These are phyloP conservation scores for Pueraria montana DNA, from an alignment of 306 rosid species.

Conservation along the genomic window DNA sequence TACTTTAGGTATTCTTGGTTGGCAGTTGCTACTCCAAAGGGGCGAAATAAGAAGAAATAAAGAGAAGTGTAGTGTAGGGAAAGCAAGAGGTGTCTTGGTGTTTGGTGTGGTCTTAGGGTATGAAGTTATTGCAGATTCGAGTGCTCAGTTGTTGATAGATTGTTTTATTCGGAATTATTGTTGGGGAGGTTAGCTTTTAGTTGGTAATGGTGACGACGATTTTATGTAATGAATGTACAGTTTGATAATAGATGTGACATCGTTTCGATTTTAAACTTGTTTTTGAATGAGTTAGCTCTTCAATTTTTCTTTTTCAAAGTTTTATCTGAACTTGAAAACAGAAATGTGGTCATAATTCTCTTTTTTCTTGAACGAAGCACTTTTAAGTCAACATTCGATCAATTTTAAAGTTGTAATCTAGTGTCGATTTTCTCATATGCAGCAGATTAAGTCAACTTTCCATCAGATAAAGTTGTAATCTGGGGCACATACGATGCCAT, in stretches of 20 bases:
- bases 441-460: too few species aligned
- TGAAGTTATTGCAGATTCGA: conserved; percentile 40
- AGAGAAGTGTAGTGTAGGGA: conserved; percentile 28
- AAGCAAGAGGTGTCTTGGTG: conserved; percentile 26
- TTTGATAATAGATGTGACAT: conserved; percentile 35
- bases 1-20: conserved; percentile 44
- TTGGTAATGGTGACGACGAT: conserved; percentile 3
- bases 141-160: conserved; percentile 43
- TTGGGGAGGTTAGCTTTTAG: conserved; percentile 43
- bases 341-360: not conserved
- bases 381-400: not conserved
- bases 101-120: conserved; percentile 46
- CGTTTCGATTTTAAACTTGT: conserved; percentile 10
- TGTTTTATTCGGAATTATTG: not conserved
- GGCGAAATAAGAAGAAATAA: conserved; percentile 35
- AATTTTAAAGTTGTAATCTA: too few species aligned
- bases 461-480: too few species aligned
- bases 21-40: conserved; percentile 21
- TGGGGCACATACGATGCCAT: too few species aligned
- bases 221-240: conserved; percentile 67
- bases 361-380: not conserved
- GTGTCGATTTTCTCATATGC: too few species aligned
- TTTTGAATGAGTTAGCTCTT: not conserved
- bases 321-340: not conserved
- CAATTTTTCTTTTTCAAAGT: not conserved